These are phyloP conservation scores for Coprinopsis marcescibilis DNA, from an alignment of 768 basidiomycete species.

Conservation along the genomic window DNA sequence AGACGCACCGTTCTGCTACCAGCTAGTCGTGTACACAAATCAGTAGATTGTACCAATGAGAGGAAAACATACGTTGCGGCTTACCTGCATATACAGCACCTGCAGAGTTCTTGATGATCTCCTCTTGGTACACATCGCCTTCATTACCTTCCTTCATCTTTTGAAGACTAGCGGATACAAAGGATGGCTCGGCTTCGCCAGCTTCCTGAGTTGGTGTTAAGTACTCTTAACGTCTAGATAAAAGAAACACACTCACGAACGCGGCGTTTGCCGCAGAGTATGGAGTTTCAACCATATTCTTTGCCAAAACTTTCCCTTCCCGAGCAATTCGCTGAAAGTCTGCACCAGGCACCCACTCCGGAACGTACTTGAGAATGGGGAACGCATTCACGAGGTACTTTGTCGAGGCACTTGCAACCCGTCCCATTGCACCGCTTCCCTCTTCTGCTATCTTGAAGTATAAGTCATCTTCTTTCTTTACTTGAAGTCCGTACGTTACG, in stretches of 20 bases:
- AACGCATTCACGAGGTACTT: slow-evolving; percentile 26
- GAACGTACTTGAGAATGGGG: slow-evolving; percentile 27
- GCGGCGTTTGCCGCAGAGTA: slow-evolving; percentile 8
- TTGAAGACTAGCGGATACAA: too few relatives aligned
- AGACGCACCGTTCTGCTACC: too few relatives aligned
- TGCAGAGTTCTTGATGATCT: too few relatives aligned
- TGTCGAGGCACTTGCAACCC: slow-evolving; percentile 17
- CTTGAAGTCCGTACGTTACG: slow-evolving; percentile 9
- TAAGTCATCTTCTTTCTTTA: slow-evolving; percentile 4
- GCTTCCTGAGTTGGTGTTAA: too few relatives aligned
- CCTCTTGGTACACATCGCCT: too few relatives aligned
- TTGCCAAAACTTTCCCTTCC: slow-evolving; percentile 17
- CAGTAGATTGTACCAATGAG: too few relatives aligned
- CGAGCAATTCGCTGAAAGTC: slow-evolving; percentile 29
- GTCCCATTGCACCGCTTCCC: not conserved
- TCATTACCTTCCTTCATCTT: too few relatives aligned
- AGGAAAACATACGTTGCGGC: too few relatives aligned
- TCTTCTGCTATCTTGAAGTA: slow-evolving; percentile 2
- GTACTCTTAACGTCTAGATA: too few relatives aligned
- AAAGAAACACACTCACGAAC: not conserved
- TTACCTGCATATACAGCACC: too few relatives aligned
- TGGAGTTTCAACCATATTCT: slow-evolving; percentile 19
- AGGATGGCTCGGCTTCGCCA: too few relatives aligned
- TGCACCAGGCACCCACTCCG: slow-evolving; percentile 30
- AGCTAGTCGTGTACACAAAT: too few relatives aligned